Evolutionary conservation across 2,329 filamentous ascomycete species (phyloP), one percentile per base, ranked within the genome.

Genomic region (Trichophaea hybrida): DNA sequence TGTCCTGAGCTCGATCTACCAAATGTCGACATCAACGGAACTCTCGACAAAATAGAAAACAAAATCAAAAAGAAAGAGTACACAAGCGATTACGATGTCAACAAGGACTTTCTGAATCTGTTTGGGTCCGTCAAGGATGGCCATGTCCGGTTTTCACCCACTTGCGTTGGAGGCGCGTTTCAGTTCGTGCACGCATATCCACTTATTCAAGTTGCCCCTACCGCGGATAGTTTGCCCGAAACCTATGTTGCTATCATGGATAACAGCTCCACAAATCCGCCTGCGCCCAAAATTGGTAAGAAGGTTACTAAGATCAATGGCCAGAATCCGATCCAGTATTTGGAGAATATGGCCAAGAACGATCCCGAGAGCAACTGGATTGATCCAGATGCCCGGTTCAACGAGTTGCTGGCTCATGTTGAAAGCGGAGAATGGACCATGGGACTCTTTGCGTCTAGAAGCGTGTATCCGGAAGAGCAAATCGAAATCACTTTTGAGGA

Each of bases 61-160:
- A 69, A 68, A 5, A 63, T 65, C 2, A 69, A 67, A 5, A 60
- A 62, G 1, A 69, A 67, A n/a, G 57, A 55, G 2, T 74, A 71
- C 64, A 65, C 58, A 4, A 73, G 71, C 52, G 67, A 74, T 57
- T 74, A 74, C 51, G 68, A 66, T 4, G 74, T 75, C 58, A 71
- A 74, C 57, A 67, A 63, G 8, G 71, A 71, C 48, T 15, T 75
- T 10, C 69, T 72, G 54, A 62, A 60, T 3, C 63, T 74, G 6
- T 61, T 71, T 8, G 67, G 69, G 49, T 61, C 65, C n/a, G 67
- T 68, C 1, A 71, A 74, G 51, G 73, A 75, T 63, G 67, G 62
- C 2, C 73, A 75, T 63, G 58, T 73, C 5, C 57, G 10, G 56
- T 74, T 6, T 57, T 64, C 6, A 64, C 69, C 31, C 70, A 70